Evolutionary conservation across 257 asterid species (phyloP), one percentile per base, ranked within the genome.

Genomic region (Solanum paucissectum): DNA sequence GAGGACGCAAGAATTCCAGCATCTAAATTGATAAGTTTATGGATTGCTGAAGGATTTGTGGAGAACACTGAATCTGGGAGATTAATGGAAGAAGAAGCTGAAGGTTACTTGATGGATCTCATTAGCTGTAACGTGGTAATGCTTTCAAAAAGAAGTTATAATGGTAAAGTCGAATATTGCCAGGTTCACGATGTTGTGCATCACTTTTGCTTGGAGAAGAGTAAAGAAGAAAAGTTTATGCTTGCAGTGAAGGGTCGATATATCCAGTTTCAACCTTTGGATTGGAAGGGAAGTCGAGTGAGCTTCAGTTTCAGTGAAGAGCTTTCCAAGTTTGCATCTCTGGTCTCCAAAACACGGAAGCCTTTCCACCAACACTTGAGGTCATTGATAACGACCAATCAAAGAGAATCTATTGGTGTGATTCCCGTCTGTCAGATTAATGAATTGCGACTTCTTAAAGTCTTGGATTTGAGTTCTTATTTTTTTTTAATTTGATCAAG

Each of bases 321-420:
- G 21, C 3, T 12, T 75, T 12, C 77, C 38, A 25, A 36, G 40
- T 32, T 46, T 60, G 42, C 46, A 29, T 52, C 18, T 21, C 13
- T 18, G 62, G 29, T 52, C 2, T 64, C 88, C 29, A 23, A 86
- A 46, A 27, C 12, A 16, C 34, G 1, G 2, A 38, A 76, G 23
- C 58, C 83, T 76, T 76, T 76, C 34, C 58, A 23, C 2, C 55
- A 38, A 6, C 83, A 38, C 12, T 76, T 76, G 21, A 76, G 83
- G 34, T 76, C 83, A 3, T 1, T 76, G 32, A 37, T 37, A 74
- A 74, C 7, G 42, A 8, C 46, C 0, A 1, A 5, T 60, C 0
- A 0, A 0, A 29, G 0, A 60, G 0, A 23, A 9, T 8, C 2
- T 64, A 4, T 1, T n/a, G 3, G 10, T 4, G 1, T 5, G 16